Conservation (phyloP, 495 filamentous ascomycete genomes). For the Entonaema liquescens region DNA sequence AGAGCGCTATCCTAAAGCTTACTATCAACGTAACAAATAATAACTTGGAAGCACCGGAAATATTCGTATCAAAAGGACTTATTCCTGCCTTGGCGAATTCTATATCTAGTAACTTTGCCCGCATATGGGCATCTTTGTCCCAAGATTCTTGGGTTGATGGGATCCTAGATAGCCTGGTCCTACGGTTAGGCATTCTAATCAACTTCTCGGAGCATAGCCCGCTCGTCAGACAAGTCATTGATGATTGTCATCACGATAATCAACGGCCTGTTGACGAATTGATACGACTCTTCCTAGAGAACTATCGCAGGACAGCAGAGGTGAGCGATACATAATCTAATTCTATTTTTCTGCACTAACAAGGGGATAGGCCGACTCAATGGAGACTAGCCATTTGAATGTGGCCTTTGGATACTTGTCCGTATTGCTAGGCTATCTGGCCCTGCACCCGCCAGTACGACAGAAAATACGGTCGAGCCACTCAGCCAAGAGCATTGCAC, state of each 20-base stretch:
- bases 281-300: conserved; percentile 61
- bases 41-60: conserved; percentile 69
- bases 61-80: conserved; percentile 67
- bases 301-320: conserved; percentile 58
- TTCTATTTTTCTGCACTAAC: conserved; percentile 25
- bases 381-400: conserved; percentile 83
- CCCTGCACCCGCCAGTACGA: conserved; percentile 64
- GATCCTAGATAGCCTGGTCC: conserved; percentile 74
- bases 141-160: conserved; percentile 49
- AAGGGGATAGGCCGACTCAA: conserved; percentile 74
- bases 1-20: conserved; percentile 68
- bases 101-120: conserved; percentile 50
- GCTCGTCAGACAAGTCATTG: conserved; percentile 46
- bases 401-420: conserved; percentile 92
- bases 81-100: conserved; percentile 62
- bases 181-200: conserved; percentile 84
- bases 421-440: conserved; percentile 82
- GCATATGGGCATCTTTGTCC: conserved; percentile 55
- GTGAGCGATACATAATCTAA: conserved; percentile 47
- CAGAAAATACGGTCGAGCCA: conserved; percentile 60
- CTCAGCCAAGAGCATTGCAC: conserved; percentile 65
- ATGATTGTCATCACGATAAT: conserved; percentile 39
- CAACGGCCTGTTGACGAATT: conserved; percentile 55
- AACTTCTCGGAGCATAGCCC: conserved; percentile 80
- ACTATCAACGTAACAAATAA: conserved; percentile 90